Conservation (phyloP, 2,329 filamentous ascomycete species). For the Botrytis cinerea region DNA sequence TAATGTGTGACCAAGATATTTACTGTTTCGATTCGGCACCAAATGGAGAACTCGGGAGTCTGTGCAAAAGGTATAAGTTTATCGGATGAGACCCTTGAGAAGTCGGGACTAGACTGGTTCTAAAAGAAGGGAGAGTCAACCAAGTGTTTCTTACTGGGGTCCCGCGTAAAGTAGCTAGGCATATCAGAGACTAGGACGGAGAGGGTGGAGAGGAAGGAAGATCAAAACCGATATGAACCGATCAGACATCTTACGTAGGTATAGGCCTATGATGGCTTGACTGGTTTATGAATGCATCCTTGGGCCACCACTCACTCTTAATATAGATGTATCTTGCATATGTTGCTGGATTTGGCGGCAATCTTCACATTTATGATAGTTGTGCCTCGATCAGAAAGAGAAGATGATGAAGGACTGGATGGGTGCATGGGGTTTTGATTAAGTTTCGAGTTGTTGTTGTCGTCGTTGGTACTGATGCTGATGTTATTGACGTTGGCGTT, state of each 20-base stretch:
- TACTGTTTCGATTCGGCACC: slow-evolving; percentile 14
- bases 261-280: not conserved
- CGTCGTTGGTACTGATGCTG: not conserved
- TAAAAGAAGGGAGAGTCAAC: not conserved
- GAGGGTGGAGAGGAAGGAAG: not conserved
- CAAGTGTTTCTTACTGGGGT: not conserved
- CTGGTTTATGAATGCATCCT: not conserved
- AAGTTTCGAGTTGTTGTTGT: not conserved
- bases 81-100: not conserved
- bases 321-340: not conserved
- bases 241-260: not conserved
- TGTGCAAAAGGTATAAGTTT: slow-evolving; percentile 5
- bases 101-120: not conserved
- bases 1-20: not conserved
- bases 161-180: not conserved
- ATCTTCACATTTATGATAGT: not conserved
- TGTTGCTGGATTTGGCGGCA: not conserved
- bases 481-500: not conserved
- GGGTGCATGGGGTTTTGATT: not conserved
- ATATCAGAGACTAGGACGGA: not conserved
- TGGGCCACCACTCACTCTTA: not conserved
- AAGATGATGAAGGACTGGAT: not conserved
- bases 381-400: not conserved
- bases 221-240: not conserved
- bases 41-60: slow-evolving; percentile 14